phyloP scores from a whole-genome alignment of 257 asterid genomes.

The Oldenlandia corymbosa region DNA sequence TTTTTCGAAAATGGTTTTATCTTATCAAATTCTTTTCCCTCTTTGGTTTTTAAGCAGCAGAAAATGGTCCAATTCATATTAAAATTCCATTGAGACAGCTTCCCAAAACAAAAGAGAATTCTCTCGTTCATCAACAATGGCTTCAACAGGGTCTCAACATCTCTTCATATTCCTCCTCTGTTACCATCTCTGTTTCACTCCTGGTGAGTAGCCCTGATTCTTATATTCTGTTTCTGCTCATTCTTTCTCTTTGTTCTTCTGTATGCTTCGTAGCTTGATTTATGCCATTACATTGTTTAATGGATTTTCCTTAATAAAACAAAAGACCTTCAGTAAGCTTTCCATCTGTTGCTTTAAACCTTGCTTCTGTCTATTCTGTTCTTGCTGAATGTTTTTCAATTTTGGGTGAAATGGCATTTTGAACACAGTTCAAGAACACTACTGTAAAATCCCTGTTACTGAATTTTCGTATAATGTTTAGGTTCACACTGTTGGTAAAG shows the following conservation, averaged over 20 bases:
- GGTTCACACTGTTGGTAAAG: not conserved
- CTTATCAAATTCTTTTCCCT: slow-evolving; percentile 17
- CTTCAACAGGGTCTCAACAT: slow-evolving; percentile 26
- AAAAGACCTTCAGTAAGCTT: no score
- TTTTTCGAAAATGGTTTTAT: slow-evolving; percentile 16
- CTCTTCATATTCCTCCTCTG: slow-evolving; percentile 34
- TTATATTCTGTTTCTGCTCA: slow-evolving; percentile 43
- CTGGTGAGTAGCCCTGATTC: not conserved
- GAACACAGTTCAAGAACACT: no score
- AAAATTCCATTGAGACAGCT: slow-evolving; percentile 20
- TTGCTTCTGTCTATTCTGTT: not conserved
- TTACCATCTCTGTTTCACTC: slow-evolving; percentile 16
- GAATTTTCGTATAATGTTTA: no score
- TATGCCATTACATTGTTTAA: slow-evolving; percentile 5
- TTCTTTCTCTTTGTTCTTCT: not conserved
- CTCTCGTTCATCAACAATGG: slow-evolving; percentile 35
- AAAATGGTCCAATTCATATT: slow-evolving; percentile 17
- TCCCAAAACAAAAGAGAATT: slow-evolving; percentile 1
- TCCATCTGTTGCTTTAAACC: no score
- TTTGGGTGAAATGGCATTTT: not conserved
- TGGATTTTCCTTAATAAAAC: no score
- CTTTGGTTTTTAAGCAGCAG: slow-evolving; percentile 11
- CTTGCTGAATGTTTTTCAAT: not conserved
- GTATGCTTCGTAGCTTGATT: not conserved
- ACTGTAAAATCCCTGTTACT: not conserved